Evolutionary conservation across 176 grass and related monocot genomes (phyloP).

Genomic region (Elymus sibiricus): DNA sequence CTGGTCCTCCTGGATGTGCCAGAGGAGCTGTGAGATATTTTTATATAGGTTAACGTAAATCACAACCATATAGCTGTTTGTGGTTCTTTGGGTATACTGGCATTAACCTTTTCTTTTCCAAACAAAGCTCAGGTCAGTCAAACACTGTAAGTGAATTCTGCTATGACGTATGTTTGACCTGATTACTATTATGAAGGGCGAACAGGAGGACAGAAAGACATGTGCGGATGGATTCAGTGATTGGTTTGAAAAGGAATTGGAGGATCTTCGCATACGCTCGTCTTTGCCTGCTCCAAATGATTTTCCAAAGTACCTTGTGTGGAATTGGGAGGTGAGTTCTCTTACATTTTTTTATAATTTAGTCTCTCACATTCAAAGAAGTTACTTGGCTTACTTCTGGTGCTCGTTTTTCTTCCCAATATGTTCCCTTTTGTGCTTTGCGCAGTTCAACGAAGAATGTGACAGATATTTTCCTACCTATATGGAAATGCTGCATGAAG

Average conservation of each 20-base stretch:
- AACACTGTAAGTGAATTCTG: too few relatives aligned
- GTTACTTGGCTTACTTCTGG: neutral
- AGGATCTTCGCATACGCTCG: neutral
- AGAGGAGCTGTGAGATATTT: too few relatives aligned
- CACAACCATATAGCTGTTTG: neutral
- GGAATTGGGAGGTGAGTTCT: constrained; percentile 25
- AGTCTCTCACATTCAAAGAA: neutral
- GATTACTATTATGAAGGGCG: neutral
- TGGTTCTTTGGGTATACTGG: neutral
- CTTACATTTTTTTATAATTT: neutral
- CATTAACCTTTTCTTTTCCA: neutral
- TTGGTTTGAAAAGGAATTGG: neutral
- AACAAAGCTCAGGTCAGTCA: too few relatives aligned
- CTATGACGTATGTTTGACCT: neutral
- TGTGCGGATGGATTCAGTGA: neutral
- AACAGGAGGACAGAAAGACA: neutral
- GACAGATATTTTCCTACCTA: constrained; percentile 5
- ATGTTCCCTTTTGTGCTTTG: neutral
- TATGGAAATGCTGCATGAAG: neutral
- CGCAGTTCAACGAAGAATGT: constrained; percentile 13
- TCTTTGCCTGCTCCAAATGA: neutral
- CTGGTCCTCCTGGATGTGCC: too few relatives aligned
- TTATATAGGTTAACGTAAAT: too few relatives aligned
- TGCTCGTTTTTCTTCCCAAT: neutral
- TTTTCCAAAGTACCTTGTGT: neutral